phyloP scores from a whole-genome alignment of 345 rosid species.

The Salix suchowensis region DNA sequence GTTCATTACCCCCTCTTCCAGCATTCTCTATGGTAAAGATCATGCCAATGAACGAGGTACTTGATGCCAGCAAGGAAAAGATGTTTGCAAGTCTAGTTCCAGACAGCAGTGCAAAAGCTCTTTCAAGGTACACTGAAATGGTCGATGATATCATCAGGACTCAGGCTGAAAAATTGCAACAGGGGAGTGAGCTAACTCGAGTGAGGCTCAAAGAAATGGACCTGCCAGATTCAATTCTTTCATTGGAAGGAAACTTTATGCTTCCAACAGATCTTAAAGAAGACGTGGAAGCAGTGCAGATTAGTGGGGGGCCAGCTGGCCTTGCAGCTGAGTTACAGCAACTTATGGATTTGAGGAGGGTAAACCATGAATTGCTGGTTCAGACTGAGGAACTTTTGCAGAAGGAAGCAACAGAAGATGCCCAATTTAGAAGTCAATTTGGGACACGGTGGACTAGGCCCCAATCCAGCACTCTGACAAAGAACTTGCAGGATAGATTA shows the following conservation, averaged over 20 bases:
- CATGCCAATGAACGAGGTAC: conserved; percentile 70
- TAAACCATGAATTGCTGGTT: conserved; percentile 82
- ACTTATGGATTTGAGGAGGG: conserved; percentile 84
- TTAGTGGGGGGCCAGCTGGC: conserved; percentile 90
- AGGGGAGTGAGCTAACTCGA: conserved; percentile 88
- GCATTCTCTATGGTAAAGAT: conserved; percentile 93
- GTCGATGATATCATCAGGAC: conserved; percentile 87
- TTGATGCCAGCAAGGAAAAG: conserved; percentile 98
- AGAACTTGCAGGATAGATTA: conserved; percentile 90
- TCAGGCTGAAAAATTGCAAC: conserved; percentile 94
- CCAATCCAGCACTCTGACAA: conserved; percentile 91
- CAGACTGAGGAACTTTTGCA: conserved; percentile 96
- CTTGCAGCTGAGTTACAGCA: conserved; percentile 91
- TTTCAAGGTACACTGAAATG: conserved; percentile 98
- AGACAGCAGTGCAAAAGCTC: conserved; percentile 93
- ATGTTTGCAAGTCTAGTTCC: conserved; percentile 92
- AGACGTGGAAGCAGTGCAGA: conserved; percentile 94
- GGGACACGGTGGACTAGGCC: conserved; percentile 99
- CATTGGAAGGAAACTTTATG: conserved; percentile 69
- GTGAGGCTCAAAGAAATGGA: conserved; percentile 98
- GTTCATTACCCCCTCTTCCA: conserved; percentile 74
- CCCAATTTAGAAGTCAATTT: conserved; percentile 92
- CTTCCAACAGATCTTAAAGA: conserved; percentile 78
- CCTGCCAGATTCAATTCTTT: conserved; percentile 92
- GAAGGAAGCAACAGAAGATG: conserved; percentile 91